Evolutionary conservation across 805 yeast species (phyloP), one percentile per base, ranked within the genome.

Genomic region (Trichomonascus vanleenenianus): DNA sequence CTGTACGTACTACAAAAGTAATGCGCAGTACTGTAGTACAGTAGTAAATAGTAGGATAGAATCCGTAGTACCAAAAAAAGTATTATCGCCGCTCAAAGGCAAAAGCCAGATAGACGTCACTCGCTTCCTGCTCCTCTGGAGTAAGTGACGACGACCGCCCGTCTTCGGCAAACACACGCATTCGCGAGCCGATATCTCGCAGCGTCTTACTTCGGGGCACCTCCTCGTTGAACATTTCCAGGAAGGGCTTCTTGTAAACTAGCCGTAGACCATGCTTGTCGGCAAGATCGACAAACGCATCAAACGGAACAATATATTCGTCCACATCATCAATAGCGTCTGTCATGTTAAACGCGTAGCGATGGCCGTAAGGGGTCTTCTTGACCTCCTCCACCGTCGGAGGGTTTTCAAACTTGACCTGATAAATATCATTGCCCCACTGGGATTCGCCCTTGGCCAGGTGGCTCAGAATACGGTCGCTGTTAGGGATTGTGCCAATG

Each of bases 271-370:
- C 86, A 61, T 79, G 85, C 48, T 87, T 94, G 58, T 82, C 86
- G 38, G 96, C 94, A 45, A 91, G 66, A 46, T 82, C 77, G 62
- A 95, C 73, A 47, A 93, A 76, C 1, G 81, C 76, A 57, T 91
- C 97, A 64, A 93, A 88, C 1, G 97, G 97, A 5, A 93, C 96
- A 4, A 93, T 94, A 58, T 84, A 93, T 59, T 93, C 99, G 0
- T 97, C 97, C 19, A 93, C 96, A 56, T 93, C 82, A 50, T 87
- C 96, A 41, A 93, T 91, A 0, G 99, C 98, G 66, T 93, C 98
- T 52, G 80, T 80, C 48, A 93, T 67, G 66, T 71, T 85, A 61
- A 85, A 93, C 44, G 76, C 78, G 63, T 93, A 93, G 56, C 77
- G 72, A 62, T 89, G 84, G 0, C 98, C 99, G 59, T 70, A 87